Base-by-base conservation (phyloP, 2,329 filamentous ascomycete species). In the Phialophora chinensis region DNA sequence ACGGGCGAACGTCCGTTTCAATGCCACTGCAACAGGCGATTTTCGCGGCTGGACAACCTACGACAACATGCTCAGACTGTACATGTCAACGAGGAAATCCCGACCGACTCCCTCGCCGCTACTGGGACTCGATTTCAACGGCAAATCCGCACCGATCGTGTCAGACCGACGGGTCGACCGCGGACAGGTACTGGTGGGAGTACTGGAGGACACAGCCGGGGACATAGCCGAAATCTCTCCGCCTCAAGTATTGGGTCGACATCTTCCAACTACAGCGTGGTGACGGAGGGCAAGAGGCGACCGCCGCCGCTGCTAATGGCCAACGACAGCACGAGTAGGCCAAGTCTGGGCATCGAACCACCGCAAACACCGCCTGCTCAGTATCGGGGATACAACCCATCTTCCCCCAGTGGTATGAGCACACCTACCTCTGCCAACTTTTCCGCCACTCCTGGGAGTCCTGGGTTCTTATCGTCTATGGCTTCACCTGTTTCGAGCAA, bases 1-100 rank as follows among this genome's bases (percentile, higher is more conserved):
- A 99, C 95, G 0, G 95, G 95, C 61, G 95, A 99, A 81, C 89
- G 95, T 31, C 95, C 95, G 0, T 99, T 98, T 74, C 91, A 96
- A 78, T 99, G 95, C 73, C 95, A 98, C 78, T 99, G 95, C 79
- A 92, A 90, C 2, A 88, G 95, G 59, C 88, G 93, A 63, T 99
- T 99, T 77, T 98, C 95, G 10, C 88, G 94, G 57, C 86, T 98
- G 54, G 94, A 99, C 78, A 99, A 99, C 75, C 82, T 99, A 60
- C 88, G 95, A 66, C 95, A 99, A 77, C 95, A 99, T 83, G 95
- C 95, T 53, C 93, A 97, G 78, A 98, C 95, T 0, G 95, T 99
- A 0, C 95, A 99, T 77, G 91, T 96, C 65, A 97, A 98, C 77
- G 95, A 98, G 77, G 93, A 97, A 65, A 99, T 99, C 38, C 95